phyloP scores from a whole-genome alignment of 805 yeast genomes.

The Blastobotrys attinorum region DNA sequence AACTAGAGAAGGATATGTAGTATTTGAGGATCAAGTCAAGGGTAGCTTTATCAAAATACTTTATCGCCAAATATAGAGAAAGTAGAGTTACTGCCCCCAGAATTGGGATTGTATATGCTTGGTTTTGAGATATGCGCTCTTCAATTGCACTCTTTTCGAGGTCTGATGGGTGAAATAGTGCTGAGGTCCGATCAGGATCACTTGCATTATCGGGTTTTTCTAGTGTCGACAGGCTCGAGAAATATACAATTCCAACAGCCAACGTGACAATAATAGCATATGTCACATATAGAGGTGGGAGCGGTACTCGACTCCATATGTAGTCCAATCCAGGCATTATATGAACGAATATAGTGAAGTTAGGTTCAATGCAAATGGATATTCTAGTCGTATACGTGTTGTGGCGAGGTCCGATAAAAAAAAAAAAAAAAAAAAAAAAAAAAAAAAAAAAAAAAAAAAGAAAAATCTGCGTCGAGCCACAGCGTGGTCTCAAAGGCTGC shows the following conservation, averaged over 20 bases:
- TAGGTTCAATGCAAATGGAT: too few species aligned
- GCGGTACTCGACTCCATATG: background rate
- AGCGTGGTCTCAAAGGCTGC: too few species aligned
- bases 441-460: too few species aligned
- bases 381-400: too few species aligned
- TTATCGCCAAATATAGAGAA: conserved; percentile 33
- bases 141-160: conserved; percentile 7
- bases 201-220: conserved; percentile 20
- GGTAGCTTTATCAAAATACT: conserved; percentile 26
- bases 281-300: conserved; percentile 13
- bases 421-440: too few species aligned
- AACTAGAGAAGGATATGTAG: conserved; percentile 31
- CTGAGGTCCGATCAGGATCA: conserved; percentile 19
- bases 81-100: conserved; percentile 34
- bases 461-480: too few species aligned
- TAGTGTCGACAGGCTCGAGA: conserved; percentile 16
- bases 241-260: conserved; percentile 15
- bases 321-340: background rate
- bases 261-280: conserved; percentile 14
- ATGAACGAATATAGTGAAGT: too few species aligned
- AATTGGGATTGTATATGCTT: conserved; percentile 39
- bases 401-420: too few species aligned
- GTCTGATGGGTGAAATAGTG: conserved; percentile 21
- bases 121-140: conserved; percentile 20
- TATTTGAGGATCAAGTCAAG: conserved; percentile 30